These are phyloP conservation scores for Monilinia aucupariae DNA, from an alignment of 2,329 filamentous ascomycete species.

Conservation along the genomic window DNA sequence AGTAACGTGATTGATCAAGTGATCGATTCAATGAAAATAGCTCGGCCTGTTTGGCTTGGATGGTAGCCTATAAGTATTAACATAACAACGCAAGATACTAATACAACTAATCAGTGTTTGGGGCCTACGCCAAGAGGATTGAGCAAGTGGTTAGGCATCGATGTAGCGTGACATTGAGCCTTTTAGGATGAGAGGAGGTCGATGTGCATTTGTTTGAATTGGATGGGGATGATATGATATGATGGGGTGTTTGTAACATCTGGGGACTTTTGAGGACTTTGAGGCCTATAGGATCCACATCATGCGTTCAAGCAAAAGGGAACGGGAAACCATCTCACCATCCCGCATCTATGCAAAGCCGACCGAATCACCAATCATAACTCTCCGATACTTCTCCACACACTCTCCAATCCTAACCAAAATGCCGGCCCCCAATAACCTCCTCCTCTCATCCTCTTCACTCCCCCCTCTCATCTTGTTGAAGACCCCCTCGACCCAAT, in stretches of 20 bases:
- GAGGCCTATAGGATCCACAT: not conserved
- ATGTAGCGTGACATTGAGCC: too few species aligned
- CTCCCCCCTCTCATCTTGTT: slow-evolving; percentile 43
- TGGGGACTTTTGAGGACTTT: not conserved
- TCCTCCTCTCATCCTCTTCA: slow-evolving; percentile 71
- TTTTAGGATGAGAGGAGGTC: too few species aligned
- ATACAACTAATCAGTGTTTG: too few species aligned
- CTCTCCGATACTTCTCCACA: slow-evolving; percentile 72
- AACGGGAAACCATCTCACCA: not conserved
- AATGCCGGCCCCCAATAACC: slow-evolving; percentile 71
- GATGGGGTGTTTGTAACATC: not conserved
- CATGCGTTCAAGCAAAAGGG: too few species aligned
- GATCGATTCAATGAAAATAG: too few species aligned
- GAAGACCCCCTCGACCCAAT: slow-evolving; percentile 79
- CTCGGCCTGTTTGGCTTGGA: too few species aligned
- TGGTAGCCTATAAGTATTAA: too few species aligned
- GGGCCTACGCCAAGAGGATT: too few species aligned
- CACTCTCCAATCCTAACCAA: slow-evolving; percentile 74
- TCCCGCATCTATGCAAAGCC: not conserved
- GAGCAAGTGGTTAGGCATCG: too few species aligned
- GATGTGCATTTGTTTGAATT: not conserved
- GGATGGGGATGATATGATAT: not conserved
- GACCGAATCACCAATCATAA: slow-evolving; percentile 64
- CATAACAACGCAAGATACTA: too few species aligned
- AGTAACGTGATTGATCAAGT: too few species aligned